phyloP scores from a whole-genome alignment of 2,329 filamentous ascomycete genomes.

The Thielaviopsis musarum region DNA sequence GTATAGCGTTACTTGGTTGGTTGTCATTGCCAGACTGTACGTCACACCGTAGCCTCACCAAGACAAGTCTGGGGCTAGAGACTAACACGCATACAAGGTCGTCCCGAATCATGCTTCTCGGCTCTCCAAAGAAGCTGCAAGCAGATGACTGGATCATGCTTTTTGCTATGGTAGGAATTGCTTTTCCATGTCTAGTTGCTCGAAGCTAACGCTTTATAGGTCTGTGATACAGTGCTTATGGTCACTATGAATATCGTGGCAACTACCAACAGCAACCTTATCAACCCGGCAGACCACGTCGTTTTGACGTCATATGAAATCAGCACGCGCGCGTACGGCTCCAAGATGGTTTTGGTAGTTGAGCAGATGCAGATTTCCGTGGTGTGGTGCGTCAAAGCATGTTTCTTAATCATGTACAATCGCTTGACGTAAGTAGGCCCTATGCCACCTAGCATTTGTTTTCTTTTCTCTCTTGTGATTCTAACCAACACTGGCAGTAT shows the following conservation, averaged over 20 bases:
- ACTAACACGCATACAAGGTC: constrained; percentile 15
- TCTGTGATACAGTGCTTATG: constrained; percentile 36
- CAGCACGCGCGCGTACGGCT: constrained; percentile 29
- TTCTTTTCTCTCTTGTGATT: not conserved
- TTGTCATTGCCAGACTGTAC: constrained; percentile 25
- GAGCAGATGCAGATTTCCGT: constrained; percentile 45
- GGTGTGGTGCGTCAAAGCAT: constrained; percentile 38
- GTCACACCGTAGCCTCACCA: constrained; percentile 11
- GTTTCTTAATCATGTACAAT: constrained; percentile 38
- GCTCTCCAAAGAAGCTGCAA: constrained; percentile 33
- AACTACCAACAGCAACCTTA: constrained; percentile 41
- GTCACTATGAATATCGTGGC: constrained; percentile 37
- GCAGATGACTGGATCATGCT: constrained; percentile 39
- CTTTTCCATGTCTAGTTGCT: not conserved
- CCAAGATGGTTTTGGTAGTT: constrained; percentile 44
- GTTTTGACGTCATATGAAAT: constrained; percentile 29
- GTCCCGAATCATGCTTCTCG: constrained; percentile 24
- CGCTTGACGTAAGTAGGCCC: constrained; percentile 34
- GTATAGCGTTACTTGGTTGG: constrained; percentile 25
- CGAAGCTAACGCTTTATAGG: constrained; percentile 16
- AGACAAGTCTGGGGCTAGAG: not conserved
- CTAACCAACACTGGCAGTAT: constrained; percentile 17
- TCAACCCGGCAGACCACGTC: constrained; percentile 29
- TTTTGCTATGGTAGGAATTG: constrained; percentile 28
- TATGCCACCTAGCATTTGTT: no score